Percentiles rank a stretch among this genome's conserved stretches.
phyloP scores from a whole-genome alignment of 2,329 filamentous ascomycete species.

The Pezicula carpinea region DNA sequence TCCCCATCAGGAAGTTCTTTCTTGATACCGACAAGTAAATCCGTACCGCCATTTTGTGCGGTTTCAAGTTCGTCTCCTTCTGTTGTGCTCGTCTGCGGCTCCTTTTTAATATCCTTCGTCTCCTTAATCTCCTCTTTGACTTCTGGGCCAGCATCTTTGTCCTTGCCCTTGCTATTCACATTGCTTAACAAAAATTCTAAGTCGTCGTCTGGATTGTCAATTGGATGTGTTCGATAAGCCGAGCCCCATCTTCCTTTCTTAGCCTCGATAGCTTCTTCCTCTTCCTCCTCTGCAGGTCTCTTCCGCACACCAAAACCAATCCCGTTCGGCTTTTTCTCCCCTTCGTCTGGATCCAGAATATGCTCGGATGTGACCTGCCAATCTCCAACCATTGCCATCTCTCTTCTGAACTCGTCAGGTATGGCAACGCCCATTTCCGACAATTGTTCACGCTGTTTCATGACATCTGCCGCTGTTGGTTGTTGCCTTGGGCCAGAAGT shows the following conservation, averaged over 20 bases:
- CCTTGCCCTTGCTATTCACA: slow-evolving; percentile 22
- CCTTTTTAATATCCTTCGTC: slow-evolving; percentile 10
- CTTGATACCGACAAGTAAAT: slow-evolving; percentile 14
- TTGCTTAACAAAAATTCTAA: slow-evolving; percentile 35
- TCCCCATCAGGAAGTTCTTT: slow-evolving; percentile 22
- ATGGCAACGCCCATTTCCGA: slow-evolving; percentile 82
- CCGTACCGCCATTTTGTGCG: background rate
- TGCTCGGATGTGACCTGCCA: slow-evolving; percentile 62
- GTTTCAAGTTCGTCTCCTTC: background rate
- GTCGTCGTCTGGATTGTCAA: slow-evolving; percentile 24
- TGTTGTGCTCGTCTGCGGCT: slow-evolving; percentile 2
- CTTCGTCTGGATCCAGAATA: slow-evolving; percentile 33
- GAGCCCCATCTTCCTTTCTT: slow-evolving; percentile 47
- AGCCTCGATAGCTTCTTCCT: slow-evolving; percentile 54
- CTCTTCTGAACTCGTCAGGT: slow-evolving; percentile 70
- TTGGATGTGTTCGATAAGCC: slow-evolving; percentile 29
- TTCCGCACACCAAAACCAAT: slow-evolving; percentile 56
- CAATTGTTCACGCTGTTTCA: slow-evolving; percentile 81
- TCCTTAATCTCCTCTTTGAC: slow-evolving; percentile 14
- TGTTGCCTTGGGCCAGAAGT: slow-evolving; percentile 25
- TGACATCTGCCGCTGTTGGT: slow-evolving; percentile 59
- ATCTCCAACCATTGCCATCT: slow-evolving; percentile 84
- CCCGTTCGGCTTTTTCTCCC: slow-evolving; percentile 37
- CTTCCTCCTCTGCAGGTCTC: slow-evolving; percentile 54
- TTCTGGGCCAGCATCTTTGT: slow-evolving; percentile 17